Evolutionary conservation across 495 filamentous ascomycete genomes (phyloP), one percentile per base, ranked within the genome.

Genomic region (Neohortaea acidophila): DNA sequence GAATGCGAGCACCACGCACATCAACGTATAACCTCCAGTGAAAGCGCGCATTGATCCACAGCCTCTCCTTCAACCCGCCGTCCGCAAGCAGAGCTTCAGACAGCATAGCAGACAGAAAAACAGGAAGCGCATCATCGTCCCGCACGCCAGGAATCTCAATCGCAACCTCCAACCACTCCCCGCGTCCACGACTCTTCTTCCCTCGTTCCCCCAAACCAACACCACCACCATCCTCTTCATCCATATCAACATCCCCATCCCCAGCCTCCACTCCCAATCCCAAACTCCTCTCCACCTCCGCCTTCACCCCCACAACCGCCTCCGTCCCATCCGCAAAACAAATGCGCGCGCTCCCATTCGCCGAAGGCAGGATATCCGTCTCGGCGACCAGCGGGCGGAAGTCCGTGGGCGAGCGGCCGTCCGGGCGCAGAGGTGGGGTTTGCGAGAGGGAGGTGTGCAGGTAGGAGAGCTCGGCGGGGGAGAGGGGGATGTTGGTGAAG

Each of bases 1-100:
- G 26, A 26, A 2, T 15, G 40, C 13, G 12, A 28, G 4, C n/a
- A 30, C 31, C 25, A 71, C 80, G 57, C 52, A 94, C 89, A 63
- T 97, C 89, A 49, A 96, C 73, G 59, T 87, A 96, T 17, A 97
- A 54, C 61, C 84, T 80, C 89, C 89, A 97, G 66, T 96, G 86
- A 67, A 82, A 96, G 29, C 84, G 66, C 44, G 68, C 56, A 56
- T 92, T 93, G 53, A 97, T 92, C 54, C 73, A 73, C 52, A 97
- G 53, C 51, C 73, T 67, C 43, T 68, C 68, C 41, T 72, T 75
- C 47, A 94, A 64, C 24, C 65, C 72, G 39, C 75, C 79, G 51
- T 70, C 74, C 4, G 84, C 81, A 19, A 92, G 68, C 46, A 97
- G 53, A 33, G 79, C 79, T 67, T 97, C 91, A n/a, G 67, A 69